phyloP scores from a whole-genome alignment of 768 basidiomycete species.

The Suillus variegatus region DNA sequence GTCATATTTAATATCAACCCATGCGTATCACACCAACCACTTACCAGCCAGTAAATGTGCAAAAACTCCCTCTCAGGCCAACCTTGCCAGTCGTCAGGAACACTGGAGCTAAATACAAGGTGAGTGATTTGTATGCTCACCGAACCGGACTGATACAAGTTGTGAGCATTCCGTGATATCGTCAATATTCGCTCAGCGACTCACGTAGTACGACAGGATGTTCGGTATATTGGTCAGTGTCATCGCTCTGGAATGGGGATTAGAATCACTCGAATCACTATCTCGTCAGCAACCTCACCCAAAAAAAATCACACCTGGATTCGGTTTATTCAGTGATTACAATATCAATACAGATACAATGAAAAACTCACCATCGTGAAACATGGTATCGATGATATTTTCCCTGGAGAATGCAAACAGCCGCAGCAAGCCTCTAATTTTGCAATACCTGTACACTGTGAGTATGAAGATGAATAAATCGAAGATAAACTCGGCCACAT shows the following conservation, averaged over 20 bases:
- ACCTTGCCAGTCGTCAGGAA: not conserved
- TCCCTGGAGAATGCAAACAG: conserved; percentile 23
- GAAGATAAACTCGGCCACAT: conserved; percentile 54
- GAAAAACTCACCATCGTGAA: conserved; percentile 48
- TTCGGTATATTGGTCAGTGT: conserved; percentile 51
- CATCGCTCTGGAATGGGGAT: conserved; percentile 32
- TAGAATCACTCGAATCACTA: not conserved
- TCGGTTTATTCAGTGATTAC: not conserved
- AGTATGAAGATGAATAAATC: conserved; percentile 49
- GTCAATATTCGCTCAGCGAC: conserved; percentile 7
- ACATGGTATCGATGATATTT: conserved; percentile 43
- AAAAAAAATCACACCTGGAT: conserved; percentile 54
- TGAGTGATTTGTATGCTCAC: conserved; percentile 5
- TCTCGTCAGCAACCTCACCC: conserved; percentile 37
- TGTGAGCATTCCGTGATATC: not conserved
- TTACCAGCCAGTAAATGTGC: conserved; percentile 52
- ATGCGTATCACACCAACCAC: conserved; percentile 7
- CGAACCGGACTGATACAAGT: conserved; percentile 5
- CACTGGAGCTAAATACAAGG: not conserved
- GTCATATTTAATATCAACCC: not conserved
- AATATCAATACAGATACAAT: not conserved
- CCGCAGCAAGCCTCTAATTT: conserved; percentile 28
- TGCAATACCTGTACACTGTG: conserved; percentile 49
- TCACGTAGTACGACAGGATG: conserved; percentile 42
- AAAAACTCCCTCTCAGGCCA: conserved; percentile 42